These are phyloP conservation scores for Chlorella sp. DNA, from an alignment of 139 green algal species.

Conservation along the genomic window DNA sequence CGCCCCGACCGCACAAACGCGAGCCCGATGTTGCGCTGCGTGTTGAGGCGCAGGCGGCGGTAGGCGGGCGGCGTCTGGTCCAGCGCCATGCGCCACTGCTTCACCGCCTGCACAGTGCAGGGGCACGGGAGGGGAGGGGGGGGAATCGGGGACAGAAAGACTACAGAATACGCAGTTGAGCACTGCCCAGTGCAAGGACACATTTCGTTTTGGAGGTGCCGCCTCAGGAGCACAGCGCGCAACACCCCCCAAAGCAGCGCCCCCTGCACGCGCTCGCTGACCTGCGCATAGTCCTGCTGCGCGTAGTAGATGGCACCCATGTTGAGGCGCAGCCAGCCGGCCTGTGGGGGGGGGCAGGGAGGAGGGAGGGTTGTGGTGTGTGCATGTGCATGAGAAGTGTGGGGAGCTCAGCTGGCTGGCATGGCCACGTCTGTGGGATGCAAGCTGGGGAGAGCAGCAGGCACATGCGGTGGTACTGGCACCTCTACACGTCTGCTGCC, in stretches of 20 bases:
- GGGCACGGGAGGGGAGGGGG: neutral
- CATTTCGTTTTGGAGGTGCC: no score
- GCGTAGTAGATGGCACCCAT: constrained; percentile 91
- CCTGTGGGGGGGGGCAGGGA: neutral
- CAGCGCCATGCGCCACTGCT: constrained; percentile 91
- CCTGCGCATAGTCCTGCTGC: constrained; percentile 61
- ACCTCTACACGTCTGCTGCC: no score
- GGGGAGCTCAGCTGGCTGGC: no score
- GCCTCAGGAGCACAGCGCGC: no score
- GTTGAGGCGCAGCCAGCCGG: constrained; percentile 82
- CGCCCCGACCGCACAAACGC: constrained; percentile 84
- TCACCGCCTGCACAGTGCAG: constrained; percentile 58
- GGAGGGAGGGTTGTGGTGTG: neutral
- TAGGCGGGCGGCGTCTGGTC: constrained; percentile 74
- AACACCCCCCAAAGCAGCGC: no score
- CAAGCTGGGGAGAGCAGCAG: no score
- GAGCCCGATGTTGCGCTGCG: constrained; percentile 87
- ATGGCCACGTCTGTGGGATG: no score
- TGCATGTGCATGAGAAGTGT: no score
- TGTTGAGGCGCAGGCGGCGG: constrained; percentile 64
- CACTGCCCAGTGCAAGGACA: no score
- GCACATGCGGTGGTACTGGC: no score
- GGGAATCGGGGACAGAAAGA: no score
- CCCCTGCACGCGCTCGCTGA: neutral
- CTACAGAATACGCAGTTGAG: no score